Percentiles rank a stretch among this genome's conserved stretches.
These are phyloP conservation scores for Artemisia annua DNA, from an alignment of 129 eudicot genomes.

Conservation along the genomic window DNA sequence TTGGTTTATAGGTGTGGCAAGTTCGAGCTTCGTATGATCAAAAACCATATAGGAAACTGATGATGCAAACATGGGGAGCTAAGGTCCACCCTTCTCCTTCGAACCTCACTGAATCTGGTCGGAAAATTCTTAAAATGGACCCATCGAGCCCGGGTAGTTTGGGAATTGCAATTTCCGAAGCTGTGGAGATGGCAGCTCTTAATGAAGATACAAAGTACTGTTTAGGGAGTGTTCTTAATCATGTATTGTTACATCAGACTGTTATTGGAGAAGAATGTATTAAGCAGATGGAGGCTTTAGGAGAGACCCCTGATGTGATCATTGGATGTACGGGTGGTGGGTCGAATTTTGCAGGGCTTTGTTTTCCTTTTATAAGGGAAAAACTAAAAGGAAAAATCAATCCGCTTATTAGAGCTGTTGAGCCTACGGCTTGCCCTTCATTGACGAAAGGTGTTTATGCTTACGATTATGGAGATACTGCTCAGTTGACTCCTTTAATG, in stretches of 20 bases:
- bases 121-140: conserved; percentile 64
- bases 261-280: conserved; percentile 97
- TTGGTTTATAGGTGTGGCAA: conserved; percentile 81
- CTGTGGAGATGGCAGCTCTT: conserved; percentile 80
- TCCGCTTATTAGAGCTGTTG: conserved; percentile 83
- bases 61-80: conserved; percentile 99
- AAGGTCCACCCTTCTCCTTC: conserved; percentile 95
- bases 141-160: conserved; percentile 91
- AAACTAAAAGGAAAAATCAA: conserved; percentile 78
- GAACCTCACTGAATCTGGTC: conserved; percentile 64
- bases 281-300: conserved; percentile 84
- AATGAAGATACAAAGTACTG: conserved; percentile 81
- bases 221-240: conserved; percentile 93
- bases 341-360: conserved; percentile 89
- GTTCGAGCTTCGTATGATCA: conserved; percentile 95
- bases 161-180: conserved; percentile 96
- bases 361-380: conserved; percentile 88
- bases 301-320: conserved; percentile 90
- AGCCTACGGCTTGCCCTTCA: conserved; percentile 94
- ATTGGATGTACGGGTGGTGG: conserved; percentile 99
- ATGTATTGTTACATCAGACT: conserved; percentile 90
- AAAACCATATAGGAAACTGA: conserved; percentile 85
- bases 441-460: conserved; percentile 82
- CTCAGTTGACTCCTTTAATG: conserved; percentile 88
- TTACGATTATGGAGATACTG: conserved; percentile 95